Base-by-base conservation (phyloP, 768 basidiomycete genomes). In the Tremella fuciformis region DNA sequence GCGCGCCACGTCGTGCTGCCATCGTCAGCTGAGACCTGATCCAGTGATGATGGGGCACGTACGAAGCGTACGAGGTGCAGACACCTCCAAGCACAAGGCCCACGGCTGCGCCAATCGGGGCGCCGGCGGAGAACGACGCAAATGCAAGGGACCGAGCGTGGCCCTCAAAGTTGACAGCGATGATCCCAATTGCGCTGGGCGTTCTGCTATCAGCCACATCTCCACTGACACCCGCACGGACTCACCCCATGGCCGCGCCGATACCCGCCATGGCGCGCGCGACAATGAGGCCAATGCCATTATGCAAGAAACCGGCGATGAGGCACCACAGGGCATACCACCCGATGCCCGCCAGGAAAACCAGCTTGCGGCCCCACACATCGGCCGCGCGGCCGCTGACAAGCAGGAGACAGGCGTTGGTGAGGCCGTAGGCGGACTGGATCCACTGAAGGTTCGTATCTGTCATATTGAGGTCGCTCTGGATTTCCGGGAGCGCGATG, bases 41-140 rank as follows among this genome's bases (percentile, higher is more conserved):
- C 16, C 6, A 8, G 49, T 48, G 40, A 29, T 19, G 50, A 24
- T 13, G 21, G 22, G 29, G 11, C 29, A 72, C 78, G 54, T 57
- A 81, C 80, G 50, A 24, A 49, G 77, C 77, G 8, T 80, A 78
- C 65, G 89, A 82, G 0, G 85, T 87, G 18, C 89, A 75, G 1
- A 86, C 77, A n/a, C 88, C 89, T 16, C 90, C 89, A 0, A 89
- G 58, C 0, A 84, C 77, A 26, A 80, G 80, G 1, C 91, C 90
- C 13, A 91, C 77, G 0, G 84, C 86, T 0, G 82, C 87, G 0
- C 91, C 91, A 4, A 92, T 69, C 0, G 91, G 90, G 0, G 87
- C 88, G 24, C 92, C 92, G 0, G 89, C 88, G 0, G 86, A 82
- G 63, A 91, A 93, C 0, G 86, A 84, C 0, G 91, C 84, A 62